Evolutionary conservation across 306 rosid species (phyloP).

Genomic region (Comarum palustre): DNA sequence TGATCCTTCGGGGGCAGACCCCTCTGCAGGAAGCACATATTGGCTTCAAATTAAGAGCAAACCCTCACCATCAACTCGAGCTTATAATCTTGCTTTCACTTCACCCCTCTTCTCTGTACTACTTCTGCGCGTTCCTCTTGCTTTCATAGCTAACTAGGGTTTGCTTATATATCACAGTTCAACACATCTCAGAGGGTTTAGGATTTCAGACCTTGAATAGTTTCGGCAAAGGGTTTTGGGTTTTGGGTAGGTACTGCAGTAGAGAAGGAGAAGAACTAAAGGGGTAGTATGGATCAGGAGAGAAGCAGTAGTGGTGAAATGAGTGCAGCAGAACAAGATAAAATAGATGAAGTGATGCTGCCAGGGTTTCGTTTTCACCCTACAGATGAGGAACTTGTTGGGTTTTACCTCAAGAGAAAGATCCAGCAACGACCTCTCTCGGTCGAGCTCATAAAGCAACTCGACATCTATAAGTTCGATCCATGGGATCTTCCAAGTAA

Average conservation of each 20-base stretch:
- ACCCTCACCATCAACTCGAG: slow-evolving; percentile 20
- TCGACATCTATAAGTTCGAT: slow-evolving; percentile 86
- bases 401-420: slow-evolving; percentile 84
- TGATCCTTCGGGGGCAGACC: slow-evolving; percentile 84
- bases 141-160: slow-evolving; percentile 17
- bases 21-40: slow-evolving; percentile 78
- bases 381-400: slow-evolving; percentile 95
- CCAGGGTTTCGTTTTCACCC: slow-evolving; percentile 98
- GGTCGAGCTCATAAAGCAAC: slow-evolving; percentile 82
- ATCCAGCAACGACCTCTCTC: slow-evolving; percentile 71
- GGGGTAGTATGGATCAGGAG: slow-evolving; percentile 29
- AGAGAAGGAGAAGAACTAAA: neutral
- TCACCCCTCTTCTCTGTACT: neutral
- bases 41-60: slow-evolving; percentile 51
- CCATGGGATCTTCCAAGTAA: slow-evolving; percentile 98
- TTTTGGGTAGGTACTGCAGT: neutral
- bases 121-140: neutral
- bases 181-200: neutral
- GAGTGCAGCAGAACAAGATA: slow-evolving; percentile 30
- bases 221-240: neutral
- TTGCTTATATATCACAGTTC: slow-evolving; percentile 4
- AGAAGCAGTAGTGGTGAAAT: slow-evolving; percentile 7
- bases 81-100: slow-evolving; percentile 22
- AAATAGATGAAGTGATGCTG: slow-evolving; percentile 69
- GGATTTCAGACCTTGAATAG: neutral